Percentiles rank a stretch among this genome's conserved stretches.
Evolutionary conservation across 257 asterid species (phyloP).

Genomic region (Solanum clarkiae): DNA sequence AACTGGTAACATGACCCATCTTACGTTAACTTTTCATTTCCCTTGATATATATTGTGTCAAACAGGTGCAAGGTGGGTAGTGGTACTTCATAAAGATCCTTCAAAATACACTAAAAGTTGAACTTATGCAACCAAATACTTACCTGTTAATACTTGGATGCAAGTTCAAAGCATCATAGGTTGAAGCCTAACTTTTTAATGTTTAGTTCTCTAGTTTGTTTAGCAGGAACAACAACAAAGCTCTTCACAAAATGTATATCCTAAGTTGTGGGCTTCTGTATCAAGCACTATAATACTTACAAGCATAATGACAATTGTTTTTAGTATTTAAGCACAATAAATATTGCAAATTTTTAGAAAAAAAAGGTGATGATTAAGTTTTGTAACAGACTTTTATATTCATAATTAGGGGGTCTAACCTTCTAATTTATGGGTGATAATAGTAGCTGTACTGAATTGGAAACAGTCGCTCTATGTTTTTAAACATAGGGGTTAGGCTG

Average conservation of each 20-base stretch:
- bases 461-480: too few relatives aligned
- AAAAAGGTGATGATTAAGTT: not conserved
- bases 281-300: not conserved
- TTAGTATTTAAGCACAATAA: not conserved
- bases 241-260: not conserved
- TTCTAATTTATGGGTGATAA: not conserved
- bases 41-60: not conserved
- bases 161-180: not conserved
- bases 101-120: not conserved
- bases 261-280: not conserved
- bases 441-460: not conserved
- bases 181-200: not conserved
- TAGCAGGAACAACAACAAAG: not conserved
- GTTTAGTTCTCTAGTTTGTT: not conserved
- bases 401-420: not conserved
- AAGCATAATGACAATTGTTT: not conserved
- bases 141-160: not conserved
- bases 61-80: not conserved
- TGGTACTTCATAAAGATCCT: not conserved
- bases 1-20: not conserved
- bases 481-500: too few relatives aligned
- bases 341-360: not conserved
- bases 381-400: not conserved
- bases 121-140: not conserved
- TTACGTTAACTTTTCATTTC: not conserved